A percentile compares a stretch with the other conserved stretches of the same genome.
phyloP scores from a whole-genome alignment of 495 filamentous ascomycete genomes.

The Talaromyces thailandensis region DNA sequence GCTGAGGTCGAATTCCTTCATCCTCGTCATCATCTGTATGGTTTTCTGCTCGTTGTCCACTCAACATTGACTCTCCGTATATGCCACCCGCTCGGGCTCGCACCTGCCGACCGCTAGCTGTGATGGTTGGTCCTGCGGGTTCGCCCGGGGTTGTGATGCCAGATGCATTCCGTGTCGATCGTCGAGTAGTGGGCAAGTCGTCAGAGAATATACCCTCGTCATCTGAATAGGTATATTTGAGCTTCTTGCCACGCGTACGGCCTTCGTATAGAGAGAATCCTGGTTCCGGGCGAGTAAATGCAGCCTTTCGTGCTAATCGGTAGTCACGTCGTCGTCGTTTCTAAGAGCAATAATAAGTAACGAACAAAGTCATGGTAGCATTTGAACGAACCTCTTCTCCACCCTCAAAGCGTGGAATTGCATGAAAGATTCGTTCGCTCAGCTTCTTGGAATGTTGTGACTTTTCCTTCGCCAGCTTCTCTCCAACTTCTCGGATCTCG shows the following conservation, averaged over 20 bases:
- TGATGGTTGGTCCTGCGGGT: conserved; percentile 65
- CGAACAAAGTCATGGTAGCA: background rate
- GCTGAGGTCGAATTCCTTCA: conserved; percentile 21
- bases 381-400: conserved; percentile 66
- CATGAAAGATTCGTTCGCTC: conserved; percentile 65
- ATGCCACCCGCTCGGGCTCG: conserved; percentile 62
- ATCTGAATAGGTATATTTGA: conserved; percentile 92
- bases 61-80: conserved; percentile 66
- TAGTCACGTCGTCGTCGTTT: conserved; percentile 93
- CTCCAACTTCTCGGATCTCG: conserved; percentile 64
- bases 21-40: conserved; percentile 19
- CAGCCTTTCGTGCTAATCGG: conserved; percentile 72
- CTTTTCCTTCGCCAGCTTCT: conserved; percentile 69
- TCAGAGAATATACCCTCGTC: conserved; percentile 78
- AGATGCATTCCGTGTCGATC: conserved; percentile 64
- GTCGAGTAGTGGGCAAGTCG: conserved; percentile 49
- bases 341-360: conserved; percentile 36
- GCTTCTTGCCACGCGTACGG: conserved; percentile 86
- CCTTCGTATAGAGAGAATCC: conserved; percentile 94
- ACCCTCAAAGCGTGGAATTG: conserved; percentile 89
- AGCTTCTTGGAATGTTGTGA: conserved; percentile 69
- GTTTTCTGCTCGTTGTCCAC: conserved; percentile 35
- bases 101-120: conserved; percentile 84
- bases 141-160: conserved; percentile 62
- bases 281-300: conserved; percentile 79